phyloP scores from a whole-genome alignment of 2,329 filamentous ascomycete genomes.

The Fusarium xyrophilum region DNA sequence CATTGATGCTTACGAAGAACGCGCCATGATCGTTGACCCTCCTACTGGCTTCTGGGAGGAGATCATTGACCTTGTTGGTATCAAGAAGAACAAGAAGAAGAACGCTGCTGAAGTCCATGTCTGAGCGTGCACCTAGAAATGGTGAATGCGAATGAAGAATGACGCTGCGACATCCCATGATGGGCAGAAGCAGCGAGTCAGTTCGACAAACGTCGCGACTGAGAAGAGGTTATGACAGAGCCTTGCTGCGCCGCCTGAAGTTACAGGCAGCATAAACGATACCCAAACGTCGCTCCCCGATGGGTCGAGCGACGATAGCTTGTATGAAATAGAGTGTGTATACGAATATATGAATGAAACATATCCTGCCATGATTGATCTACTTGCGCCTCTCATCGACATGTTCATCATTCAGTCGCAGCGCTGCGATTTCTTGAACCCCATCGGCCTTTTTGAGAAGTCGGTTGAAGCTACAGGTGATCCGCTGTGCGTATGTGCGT shows the following conservation, averaged over 20 bases:
- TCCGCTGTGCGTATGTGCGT: too few species aligned
- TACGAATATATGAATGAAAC: conserved; percentile 10
- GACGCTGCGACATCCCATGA: background rate
- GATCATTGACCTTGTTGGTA: conserved; percentile 20
- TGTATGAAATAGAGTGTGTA: conserved; percentile 9
- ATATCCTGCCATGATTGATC: background rate
- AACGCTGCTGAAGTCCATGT: conserved; percentile 15
- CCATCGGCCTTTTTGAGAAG: background rate
- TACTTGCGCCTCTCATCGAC: background rate
- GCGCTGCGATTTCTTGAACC: too few species aligned
- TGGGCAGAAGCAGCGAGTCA: background rate
- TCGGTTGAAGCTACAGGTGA: background rate
- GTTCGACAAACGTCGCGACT: background rate
- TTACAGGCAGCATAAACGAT: conserved; percentile 2
- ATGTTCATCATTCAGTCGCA: background rate
- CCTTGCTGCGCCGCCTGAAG: background rate
- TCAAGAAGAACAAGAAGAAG: conserved; percentile 27
- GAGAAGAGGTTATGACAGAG: background rate
- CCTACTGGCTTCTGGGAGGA: conserved; percentile 51
- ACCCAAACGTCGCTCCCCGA: conserved; percentile 6
- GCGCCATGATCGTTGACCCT: conserved; percentile 43
- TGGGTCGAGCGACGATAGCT: conserved; percentile 3
- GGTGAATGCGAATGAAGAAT: background rate
- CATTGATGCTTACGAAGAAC: conserved; percentile 59
- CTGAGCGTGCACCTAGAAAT: background rate